These are phyloP conservation scores for Plasmodium malariae DNA, from an alignment of 169 alveolate species.

Conservation along the genomic window DNA sequence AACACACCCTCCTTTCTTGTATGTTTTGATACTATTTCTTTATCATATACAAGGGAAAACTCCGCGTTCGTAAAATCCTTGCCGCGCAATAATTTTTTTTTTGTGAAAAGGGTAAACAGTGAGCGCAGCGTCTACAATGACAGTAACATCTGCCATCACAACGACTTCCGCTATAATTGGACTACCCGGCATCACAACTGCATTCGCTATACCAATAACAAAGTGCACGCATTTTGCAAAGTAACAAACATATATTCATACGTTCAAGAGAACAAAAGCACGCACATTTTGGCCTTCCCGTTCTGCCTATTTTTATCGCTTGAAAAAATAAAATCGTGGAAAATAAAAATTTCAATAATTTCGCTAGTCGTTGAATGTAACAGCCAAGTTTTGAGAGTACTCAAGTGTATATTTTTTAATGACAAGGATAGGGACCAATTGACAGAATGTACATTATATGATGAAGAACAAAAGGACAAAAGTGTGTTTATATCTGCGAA, in stretches of 20 bases:
- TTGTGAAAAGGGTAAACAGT: too few species aligned
- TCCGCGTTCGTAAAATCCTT: too few species aligned
- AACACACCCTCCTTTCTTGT: background rate
- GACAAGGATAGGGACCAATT: background rate
- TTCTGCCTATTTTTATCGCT: slow-evolving; percentile 28
- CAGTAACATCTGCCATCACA: too few species aligned
- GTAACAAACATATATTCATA: slow-evolving; percentile 25
- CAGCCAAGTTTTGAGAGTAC: background rate
- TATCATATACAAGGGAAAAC: background rate
- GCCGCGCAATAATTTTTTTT: too few species aligned
- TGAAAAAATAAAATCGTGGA: background rate
- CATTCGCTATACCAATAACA: too few species aligned
- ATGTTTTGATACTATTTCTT: background rate
- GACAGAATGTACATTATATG: too few species aligned
- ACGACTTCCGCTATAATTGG: too few species aligned
- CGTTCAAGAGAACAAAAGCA: background rate
- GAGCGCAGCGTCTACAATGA: too few species aligned
- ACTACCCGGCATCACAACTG: too few species aligned
- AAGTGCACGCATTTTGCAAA: background rate
- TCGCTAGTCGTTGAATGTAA: slow-evolving; percentile 26
- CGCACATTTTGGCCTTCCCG: slow-evolving; percentile 11
- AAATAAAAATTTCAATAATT: background rate
- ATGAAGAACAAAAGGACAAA: too few species aligned
- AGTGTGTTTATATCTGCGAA: too few species aligned
- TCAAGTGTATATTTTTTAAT: background rate